phyloP scores from a whole-genome alignment of 345 rosid species.

The Linum lewisii region DNA sequence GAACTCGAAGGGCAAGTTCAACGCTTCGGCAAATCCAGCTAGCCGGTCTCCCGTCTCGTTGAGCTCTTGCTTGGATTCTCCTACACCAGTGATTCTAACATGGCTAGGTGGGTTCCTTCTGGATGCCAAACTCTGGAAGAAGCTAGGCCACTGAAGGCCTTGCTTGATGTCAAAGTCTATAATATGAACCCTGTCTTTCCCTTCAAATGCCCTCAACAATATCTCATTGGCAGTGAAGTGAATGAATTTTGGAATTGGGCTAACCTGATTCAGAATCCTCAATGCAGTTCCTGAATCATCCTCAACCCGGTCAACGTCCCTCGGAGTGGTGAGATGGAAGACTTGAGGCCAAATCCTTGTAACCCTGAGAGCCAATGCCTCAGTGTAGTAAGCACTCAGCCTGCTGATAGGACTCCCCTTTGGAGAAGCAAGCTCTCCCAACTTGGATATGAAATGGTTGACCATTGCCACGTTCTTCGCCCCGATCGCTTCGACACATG shows the following conservation, averaged over 20 bases:
- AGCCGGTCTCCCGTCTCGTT: conserved; percentile 91
- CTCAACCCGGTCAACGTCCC: conserved; percentile 62
- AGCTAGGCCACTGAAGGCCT: conserved; percentile 96
- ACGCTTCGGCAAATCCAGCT: conserved; percentile 62
- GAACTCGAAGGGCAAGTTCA: conserved; percentile 83
- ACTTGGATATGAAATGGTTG: conserved; percentile 54
- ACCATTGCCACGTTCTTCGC: conserved; percentile 49
- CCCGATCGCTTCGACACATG: conserved; percentile 79
- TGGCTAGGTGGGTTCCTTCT: conserved; percentile 72
- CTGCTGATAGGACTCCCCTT: conserved; percentile 63
- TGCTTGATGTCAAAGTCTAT: conserved; percentile 95
- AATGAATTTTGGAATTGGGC: conserved; percentile 81
- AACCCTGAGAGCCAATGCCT: conserved; percentile 72
- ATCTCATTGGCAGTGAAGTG: conserved; percentile 93
- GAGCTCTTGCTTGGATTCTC: conserved; percentile 85
- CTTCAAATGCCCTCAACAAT: conserved; percentile 77
- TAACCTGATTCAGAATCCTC: conserved; percentile 83
- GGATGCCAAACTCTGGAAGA: conserved; percentile 86
- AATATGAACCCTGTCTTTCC: conserved; percentile 83
- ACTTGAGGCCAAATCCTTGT: conserved; percentile 85
- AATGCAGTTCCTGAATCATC: conserved; percentile 72
- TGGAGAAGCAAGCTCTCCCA: conserved; percentile 83
- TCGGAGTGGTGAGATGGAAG: conserved; percentile 67
- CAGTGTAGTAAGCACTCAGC: conserved; percentile 65
- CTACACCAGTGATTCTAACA: conserved; percentile 80